Percentiles rank a stretch among this genome's conserved stretches.
Conservation (phyloP, 345 rosid species). For the Syzygium aqueum region DNA sequence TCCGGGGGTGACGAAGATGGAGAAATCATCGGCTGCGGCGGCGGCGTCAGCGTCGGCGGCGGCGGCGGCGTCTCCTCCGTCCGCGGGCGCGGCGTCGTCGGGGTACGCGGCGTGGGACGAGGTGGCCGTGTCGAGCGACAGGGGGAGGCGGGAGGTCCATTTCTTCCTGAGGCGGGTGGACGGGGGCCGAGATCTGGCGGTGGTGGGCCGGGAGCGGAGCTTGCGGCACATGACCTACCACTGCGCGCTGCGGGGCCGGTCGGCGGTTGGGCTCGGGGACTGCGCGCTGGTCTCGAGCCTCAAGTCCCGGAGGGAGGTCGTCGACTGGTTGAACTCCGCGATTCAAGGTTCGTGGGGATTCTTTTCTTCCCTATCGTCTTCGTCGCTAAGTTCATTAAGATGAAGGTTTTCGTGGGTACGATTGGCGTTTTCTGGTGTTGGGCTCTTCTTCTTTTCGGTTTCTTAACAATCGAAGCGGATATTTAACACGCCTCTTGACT, state of each 20-base stretch:
- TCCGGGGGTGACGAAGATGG: neutral
- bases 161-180: conserved; percentile 53
- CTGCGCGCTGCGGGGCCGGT: conserved; percentile 25
- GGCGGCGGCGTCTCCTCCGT: neutral
- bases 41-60: neutral
- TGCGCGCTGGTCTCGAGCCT: conserved; percentile 24
- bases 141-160: conserved; percentile 50
- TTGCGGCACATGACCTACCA: conserved; percentile 44
- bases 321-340: conserved; percentile 54
- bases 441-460: neutral
- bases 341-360: conserved; percentile 42
- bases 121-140: conserved; percentile 37
- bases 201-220: conserved; percentile 55
- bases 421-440: neutral
- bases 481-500: neutral
- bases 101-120: conserved; percentile 66
- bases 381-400: neutral
- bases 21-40: neutral
- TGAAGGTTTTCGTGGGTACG: neutral
- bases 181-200: conserved; percentile 56
- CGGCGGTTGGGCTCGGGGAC: conserved; percentile 7
- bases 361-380: neutral
- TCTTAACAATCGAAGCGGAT: neutral
- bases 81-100: conserved; percentile 10
- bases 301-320: conserved; percentile 43